A percentile compares a stretch with the other conserved stretches of the same genome.
Conservation (phyloP, 2,329 filamentous ascomycete genomes). For the Coniochaeta ligniaria region DNA sequence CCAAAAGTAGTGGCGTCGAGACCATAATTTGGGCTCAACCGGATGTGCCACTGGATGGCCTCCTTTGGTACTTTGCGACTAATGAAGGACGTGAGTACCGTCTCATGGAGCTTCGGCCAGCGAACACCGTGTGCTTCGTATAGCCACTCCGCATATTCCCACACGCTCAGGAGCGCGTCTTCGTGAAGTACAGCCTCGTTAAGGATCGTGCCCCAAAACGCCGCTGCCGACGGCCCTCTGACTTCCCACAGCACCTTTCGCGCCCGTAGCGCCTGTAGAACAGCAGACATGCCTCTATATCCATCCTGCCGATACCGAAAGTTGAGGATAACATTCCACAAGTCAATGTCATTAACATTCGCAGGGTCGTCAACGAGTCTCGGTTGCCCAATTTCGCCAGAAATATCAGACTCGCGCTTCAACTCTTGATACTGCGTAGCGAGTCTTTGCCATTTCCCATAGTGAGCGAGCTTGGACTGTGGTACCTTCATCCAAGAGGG, state of each 20-base stretch:
- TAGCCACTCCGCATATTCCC: slow-evolving; percentile 36
- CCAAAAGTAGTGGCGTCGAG: slow-evolving; percentile 33
- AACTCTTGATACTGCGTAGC: slow-evolving; percentile 17
- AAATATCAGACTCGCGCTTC: slow-evolving; percentile 15
- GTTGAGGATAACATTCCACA: slow-evolving; percentile 23
- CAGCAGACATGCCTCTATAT: slow-evolving; percentile 12
- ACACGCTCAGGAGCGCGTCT: slow-evolving; percentile 24
- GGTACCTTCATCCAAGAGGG: not conserved
- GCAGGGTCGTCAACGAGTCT: slow-evolving; percentile 18
- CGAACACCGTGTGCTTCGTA: slow-evolving; percentile 24
- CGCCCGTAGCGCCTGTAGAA: slow-evolving; percentile 19
- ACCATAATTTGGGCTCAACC: slow-evolving; percentile 33
- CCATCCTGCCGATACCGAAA: slow-evolving; percentile 18
- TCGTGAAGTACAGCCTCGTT: slow-evolving; percentile 23
- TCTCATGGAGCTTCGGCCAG: slow-evolving; percentile 46
- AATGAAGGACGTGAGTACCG: slow-evolving; percentile 35
- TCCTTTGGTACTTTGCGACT: slow-evolving; percentile 26
- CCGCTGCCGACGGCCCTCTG: slow-evolving; percentile 13
- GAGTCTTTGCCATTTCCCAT: slow-evolving; percentile 18
- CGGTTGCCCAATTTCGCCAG: slow-evolving; percentile 7
- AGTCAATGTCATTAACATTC: slow-evolving; percentile 18
- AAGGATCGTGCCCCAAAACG: slow-evolving; percentile 23
- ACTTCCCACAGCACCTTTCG: slow-evolving; percentile 15
- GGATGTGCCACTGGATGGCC: slow-evolving; percentile 40
- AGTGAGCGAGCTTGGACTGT: slow-evolving; percentile 2